phyloP scores from a whole-genome alignment of 1,284 basidiomycete genomes.

The Microbotryum scabiosae region DNA sequence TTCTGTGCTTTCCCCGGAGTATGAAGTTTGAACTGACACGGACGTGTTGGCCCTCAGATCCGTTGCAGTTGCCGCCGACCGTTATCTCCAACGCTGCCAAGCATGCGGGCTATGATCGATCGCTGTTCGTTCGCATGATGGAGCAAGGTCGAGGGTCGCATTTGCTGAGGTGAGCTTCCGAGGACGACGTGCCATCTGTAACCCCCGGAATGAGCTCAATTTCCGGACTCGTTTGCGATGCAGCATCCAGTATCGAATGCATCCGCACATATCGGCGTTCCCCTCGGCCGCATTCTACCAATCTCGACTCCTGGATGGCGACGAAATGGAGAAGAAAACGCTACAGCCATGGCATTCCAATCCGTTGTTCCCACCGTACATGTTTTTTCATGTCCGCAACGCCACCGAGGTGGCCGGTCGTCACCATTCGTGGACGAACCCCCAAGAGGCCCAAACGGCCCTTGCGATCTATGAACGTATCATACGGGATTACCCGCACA shows the following conservation, averaged over 20 bases:
- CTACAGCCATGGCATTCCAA: constrained; percentile 76
- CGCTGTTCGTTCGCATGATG: constrained; percentile 87
- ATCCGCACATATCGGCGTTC: constrained; percentile 84
- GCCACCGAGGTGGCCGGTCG: constrained; percentile 41
- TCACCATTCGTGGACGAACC: constrained; percentile 69
- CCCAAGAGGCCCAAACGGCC: constrained; percentile 65
- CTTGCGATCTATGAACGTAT: constrained; percentile 71
- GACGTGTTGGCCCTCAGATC: constrained; percentile 51
- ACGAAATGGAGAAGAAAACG: constrained; percentile 77
- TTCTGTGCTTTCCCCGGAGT: too few species aligned
- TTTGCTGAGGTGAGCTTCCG: constrained; percentile 62
- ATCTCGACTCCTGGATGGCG: constrained; percentile 73
- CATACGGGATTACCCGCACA: constrained; percentile 52
- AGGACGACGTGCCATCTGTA: neutral
- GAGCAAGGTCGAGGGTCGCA: constrained; percentile 68
- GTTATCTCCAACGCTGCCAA: constrained; percentile 84
- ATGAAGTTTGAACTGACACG: neutral
- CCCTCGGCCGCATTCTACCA: constrained; percentile 88
- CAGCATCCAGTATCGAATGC: constrained; percentile 99
- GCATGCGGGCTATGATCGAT: constrained; percentile 72
- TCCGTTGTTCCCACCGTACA: constrained; percentile 74
- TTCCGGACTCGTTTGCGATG: neutral
- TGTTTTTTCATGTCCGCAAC: constrained; percentile 68
- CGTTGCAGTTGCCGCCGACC: constrained; percentile 93
- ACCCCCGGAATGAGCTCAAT: too few species aligned